Evolutionary conservation across 192 early-diverging fungal species (phyloP).

Genomic region (Cladochytrium replicatum): DNA sequence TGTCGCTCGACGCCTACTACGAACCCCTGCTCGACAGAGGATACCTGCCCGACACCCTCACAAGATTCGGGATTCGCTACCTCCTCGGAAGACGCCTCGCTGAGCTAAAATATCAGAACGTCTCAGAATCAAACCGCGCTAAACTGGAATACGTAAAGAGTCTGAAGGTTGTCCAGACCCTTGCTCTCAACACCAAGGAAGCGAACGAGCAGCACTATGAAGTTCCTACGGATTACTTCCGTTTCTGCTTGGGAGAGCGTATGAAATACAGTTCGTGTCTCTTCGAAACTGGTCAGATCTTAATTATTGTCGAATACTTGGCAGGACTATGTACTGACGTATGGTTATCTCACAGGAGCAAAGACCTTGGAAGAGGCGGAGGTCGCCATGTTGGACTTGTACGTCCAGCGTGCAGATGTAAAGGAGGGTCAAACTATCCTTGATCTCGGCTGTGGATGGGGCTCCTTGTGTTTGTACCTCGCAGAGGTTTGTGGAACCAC

Average conservation of each 20-base stretch:
- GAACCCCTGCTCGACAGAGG: constrained; percentile 32
- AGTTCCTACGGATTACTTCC: constrained; percentile 48
- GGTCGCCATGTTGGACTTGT: constrained; percentile 47
- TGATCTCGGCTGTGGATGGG: constrained; percentile 61
- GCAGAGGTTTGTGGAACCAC: constrained; percentile 27
- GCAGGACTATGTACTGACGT: background rate
- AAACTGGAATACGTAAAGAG: constrained; percentile 30
- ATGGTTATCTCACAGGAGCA: constrained; percentile 1
- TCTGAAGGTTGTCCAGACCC: constrained; percentile 23
- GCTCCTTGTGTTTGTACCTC: constrained; percentile 42
- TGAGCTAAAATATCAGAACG: background rate
- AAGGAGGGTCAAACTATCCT: constrained; percentile 47
- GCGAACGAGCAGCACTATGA: constrained; percentile 69
- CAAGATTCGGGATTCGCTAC: constrained; percentile 33
- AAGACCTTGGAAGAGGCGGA: constrained; percentile 42
- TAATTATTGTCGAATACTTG: background rate
- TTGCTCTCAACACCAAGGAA: constrained; percentile 51
- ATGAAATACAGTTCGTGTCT: constrained; percentile 56
- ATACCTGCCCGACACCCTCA: constrained; percentile 38
- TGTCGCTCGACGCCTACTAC: constrained; percentile 14
- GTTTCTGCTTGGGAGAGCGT: constrained; percentile 30
- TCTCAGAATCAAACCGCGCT: constrained; percentile 7
- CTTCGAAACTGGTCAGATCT: constrained; percentile 31
- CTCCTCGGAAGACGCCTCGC: constrained; percentile 21
- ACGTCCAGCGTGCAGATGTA: constrained; percentile 36